A percentile compares a stretch with the other conserved stretches of the same genome.
phyloP scores from a whole-genome alignment of 1,139 yeast species.

The Geotrichum bryndzae region DNA sequence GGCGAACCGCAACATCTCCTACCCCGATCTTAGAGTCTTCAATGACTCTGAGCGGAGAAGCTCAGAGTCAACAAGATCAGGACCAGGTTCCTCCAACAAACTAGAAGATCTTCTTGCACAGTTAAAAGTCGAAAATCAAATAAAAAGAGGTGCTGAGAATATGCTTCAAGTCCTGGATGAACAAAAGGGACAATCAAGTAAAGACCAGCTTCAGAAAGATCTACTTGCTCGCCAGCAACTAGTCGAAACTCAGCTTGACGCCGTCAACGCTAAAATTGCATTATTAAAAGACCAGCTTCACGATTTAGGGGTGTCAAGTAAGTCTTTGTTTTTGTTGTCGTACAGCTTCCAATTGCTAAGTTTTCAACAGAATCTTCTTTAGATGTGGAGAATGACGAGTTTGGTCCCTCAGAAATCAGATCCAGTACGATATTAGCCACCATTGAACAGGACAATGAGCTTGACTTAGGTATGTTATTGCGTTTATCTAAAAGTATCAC shows the following conservation, averaged over 20 bases:
- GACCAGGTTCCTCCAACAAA: slow-evolving; percentile 10
- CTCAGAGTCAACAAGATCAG: slow-evolving; percentile 14
- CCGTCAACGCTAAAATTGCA: slow-evolving; percentile 36
- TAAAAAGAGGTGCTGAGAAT: slow-evolving; percentile 40
- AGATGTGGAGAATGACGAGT: not conserved
- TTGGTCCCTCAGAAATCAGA: not conserved
- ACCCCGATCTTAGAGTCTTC: slow-evolving; percentile 11
- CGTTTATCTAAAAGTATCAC: not conserved
- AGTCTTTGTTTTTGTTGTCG: not conserved
- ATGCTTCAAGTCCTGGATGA: slow-evolving; percentile 33
- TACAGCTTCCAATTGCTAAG: not conserved
- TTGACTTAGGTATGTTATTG: slow-evolving; percentile 2
- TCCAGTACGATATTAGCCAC: slow-evolving; percentile 7
- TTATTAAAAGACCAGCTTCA: slow-evolving; percentile 31
- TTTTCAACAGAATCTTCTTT: not conserved
- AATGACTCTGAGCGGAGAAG: slow-evolving; percentile 9
- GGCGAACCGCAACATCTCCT: slow-evolving; percentile 11
- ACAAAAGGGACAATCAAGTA: slow-evolving; percentile 11
- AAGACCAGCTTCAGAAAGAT: slow-evolving; percentile 20
- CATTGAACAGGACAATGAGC: slow-evolving; percentile 10
- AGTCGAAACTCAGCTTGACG: slow-evolving; percentile 37
- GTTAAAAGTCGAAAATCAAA: slow-evolving; percentile 37
- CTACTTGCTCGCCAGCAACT: slow-evolving; percentile 30
- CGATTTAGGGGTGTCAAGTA: slow-evolving; percentile 27
- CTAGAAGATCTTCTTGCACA: slow-evolving; percentile 33